Conservation (phyloP, 225 moss, liverwort and hornwort genomes). For the Pleurozium schreberi region DNA sequence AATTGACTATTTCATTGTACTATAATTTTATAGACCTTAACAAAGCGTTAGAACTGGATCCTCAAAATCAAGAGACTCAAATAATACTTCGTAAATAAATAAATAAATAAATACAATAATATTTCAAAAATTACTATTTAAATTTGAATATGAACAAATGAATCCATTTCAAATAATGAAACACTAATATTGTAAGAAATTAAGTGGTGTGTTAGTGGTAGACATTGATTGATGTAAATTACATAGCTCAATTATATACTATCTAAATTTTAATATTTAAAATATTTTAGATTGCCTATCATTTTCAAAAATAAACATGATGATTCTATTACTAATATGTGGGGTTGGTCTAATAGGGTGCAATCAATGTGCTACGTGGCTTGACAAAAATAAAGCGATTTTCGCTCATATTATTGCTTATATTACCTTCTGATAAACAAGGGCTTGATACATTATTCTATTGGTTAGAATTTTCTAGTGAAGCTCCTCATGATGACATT, state of each 20-base stretch:
- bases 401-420: not conserved
- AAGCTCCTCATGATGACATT: not conserved
- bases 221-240: not conserved
- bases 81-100: not conserved
- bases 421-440: not conserved
- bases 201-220: not conserved
- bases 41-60: conserved; percentile 4
- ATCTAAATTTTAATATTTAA: not conserved
- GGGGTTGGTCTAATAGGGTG: not conserved
- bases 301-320: not conserved
- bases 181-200: not conserved
- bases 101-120: no score
- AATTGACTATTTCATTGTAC: not conserved
- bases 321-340: no score
- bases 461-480: conserved; percentile 14
- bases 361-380: not conserved
- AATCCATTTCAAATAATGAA: not conserved
- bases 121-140: no score
- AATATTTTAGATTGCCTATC: no score
- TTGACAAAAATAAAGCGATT: conserved; percentile 17
- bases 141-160: not conserved
- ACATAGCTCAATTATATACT: no score
- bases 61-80: conserved; percentile 14
- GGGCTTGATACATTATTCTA: conserved; percentile 8
- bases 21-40: not conserved